Conservation (phyloP, 2,329 filamentous ascomycete genomes). For the Lasiodiplodia citricola region DNA sequence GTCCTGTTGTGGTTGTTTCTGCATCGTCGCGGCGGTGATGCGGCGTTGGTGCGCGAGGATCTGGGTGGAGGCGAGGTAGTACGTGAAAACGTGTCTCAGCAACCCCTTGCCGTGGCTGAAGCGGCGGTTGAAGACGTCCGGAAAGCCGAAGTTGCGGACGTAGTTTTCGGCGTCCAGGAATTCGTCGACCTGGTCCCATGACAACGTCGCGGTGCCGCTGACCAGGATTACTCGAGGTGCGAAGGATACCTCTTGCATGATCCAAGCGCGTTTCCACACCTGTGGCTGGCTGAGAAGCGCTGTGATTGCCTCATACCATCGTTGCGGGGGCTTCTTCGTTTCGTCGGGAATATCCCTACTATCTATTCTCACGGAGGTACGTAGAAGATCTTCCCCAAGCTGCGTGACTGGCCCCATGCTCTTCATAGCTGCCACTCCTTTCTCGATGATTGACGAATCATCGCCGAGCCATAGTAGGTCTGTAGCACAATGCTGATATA, state of each 20-base stretch:
- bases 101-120: background rate
- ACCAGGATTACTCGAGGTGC: constrained; percentile 11
- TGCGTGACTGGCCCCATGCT: constrained; percentile 31
- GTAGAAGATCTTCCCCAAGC: background rate
- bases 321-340: background rate
- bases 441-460: constrained; percentile 25
- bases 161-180: constrained; percentile 20
- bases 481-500: constrained; percentile 16
- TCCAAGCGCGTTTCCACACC: constrained; percentile 12
- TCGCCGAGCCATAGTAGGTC: constrained; percentile 27
- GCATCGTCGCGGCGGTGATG: background rate
- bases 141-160: background rate
- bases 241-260: constrained; percentile 22
- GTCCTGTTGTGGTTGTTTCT: background rate
- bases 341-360: background rate
- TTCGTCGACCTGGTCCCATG: constrained; percentile 5
- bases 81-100: background rate
- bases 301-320: background rate
- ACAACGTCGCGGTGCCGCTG: background rate
- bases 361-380: background rate
- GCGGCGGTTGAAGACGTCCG: background rate
- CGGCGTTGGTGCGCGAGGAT: constrained; percentile 2
- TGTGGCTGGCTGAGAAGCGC: background rate
- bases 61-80: background rate
- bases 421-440: constrained; percentile 27